Evolutionary conservation across 345 rosid species (phyloP).

Genomic region (Nephelium lappaceum): DNA sequence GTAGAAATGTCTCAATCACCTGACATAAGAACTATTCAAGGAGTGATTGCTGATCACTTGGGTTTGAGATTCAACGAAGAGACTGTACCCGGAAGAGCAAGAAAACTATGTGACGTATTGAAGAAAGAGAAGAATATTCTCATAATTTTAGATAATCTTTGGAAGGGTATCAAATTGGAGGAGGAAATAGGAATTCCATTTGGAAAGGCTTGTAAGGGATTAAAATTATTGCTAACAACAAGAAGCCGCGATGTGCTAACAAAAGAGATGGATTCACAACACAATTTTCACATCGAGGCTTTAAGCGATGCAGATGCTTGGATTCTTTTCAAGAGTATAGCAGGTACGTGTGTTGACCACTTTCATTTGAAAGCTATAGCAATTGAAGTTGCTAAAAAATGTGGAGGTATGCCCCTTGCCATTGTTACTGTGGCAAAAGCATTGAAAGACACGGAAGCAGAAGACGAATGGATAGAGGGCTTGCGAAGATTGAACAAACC

Average conservation of each 20-base stretch:
- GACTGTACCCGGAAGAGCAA: constrained; percentile 4
- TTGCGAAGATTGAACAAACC: neutral
- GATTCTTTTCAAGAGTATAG: neutral
- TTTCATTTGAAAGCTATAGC: neutral
- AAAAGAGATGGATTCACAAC: neutral
- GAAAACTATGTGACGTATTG: neutral
- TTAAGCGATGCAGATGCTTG: constrained; percentile 7
- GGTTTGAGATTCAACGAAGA: neutral
- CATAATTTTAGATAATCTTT: neutral
- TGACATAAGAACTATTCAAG: neutral
- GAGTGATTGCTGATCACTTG: neutral
- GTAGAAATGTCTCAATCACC: neutral
- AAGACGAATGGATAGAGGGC: neutral
- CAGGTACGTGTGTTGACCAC: neutral
- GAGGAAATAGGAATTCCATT: constrained; percentile 2
- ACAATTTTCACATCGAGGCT: neutral
- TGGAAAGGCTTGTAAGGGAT: neutral
- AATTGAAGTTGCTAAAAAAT: neutral
- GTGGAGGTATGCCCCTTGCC: constrained; percentile 18
- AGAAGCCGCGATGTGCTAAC: neutral
- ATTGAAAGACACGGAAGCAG: neutral
- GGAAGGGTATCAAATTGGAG: neutral
- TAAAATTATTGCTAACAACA: constrained; percentile 9
- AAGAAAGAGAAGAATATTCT: neutral
- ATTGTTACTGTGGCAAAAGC: constrained; percentile 7